Base-by-base conservation (phyloP, 768 basidiomycete genomes). In the Cystofilobasidium capitatum region DNA sequence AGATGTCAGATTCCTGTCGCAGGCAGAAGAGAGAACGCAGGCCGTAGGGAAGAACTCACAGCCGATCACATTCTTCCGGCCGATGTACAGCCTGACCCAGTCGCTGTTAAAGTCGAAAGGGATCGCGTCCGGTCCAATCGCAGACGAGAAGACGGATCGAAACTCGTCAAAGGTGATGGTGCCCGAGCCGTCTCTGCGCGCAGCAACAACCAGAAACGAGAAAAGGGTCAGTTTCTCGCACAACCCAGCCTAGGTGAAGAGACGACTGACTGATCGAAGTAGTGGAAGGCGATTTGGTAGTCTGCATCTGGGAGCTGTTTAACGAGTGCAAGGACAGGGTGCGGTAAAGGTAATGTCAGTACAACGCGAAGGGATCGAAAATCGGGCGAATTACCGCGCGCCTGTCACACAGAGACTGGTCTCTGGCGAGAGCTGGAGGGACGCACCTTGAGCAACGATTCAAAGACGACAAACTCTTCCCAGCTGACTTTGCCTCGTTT, bases 391-490 rank as follows among this genome's bases (percentile, higher is more conserved):
- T 55, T 55, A 17, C 51, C 51, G 51, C 40, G 59, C 37, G 40
- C n/a, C 20, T 61, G 40, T 13, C 17, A 26, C 40, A 37, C 35
- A 42, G 42, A 58, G 57, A 22, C n/a, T 26, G 45, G 31, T 1
- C 13, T 17, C 40, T 24, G 33, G 42, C 31, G 8, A 16, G 20
- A 26, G 13, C 60, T n/a, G 29, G 17, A 24, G 44, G 39, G 49
- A 59, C 22, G 45, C 17, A 67, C 66, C 51, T 69, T 69, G 40
- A 69, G 62, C 37, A 69, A 31, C 40, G 91, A 93, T 80, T 98
- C 88, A 75, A 99, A 99, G 70, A 94, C 87, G 8, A 86, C 86
- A 72, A 96, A 99, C 77, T 99, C 96, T 73, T 96, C 91, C 87
- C 91, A 97, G 17, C 75, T 76, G 17, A 77, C 71, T 40, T 74